Evolutionary conservation across 768 basidiomycete genomes (phyloP).

Genomic region (Panellus pusillus): DNA sequence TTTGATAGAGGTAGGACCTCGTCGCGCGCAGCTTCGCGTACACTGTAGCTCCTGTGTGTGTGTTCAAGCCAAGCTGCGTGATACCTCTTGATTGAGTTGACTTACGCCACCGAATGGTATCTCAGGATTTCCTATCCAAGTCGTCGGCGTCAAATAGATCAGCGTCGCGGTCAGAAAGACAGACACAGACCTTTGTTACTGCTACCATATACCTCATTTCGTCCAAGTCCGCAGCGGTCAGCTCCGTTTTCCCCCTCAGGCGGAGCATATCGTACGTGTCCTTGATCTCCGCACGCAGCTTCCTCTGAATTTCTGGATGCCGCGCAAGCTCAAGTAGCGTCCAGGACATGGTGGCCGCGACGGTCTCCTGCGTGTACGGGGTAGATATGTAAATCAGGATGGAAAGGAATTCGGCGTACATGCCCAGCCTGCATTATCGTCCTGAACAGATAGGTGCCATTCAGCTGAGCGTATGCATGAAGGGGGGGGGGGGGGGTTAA

Average conservation of each 20-base stretch:
- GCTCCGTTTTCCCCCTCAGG: slow-evolving; percentile 39
- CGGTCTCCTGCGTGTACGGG: slow-evolving; percentile 49
- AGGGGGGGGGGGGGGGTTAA: not conserved
- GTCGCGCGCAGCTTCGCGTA: slow-evolving; percentile 51
- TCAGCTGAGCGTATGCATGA: not conserved
- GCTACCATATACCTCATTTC: slow-evolving; percentile 50
- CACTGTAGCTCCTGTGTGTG: slow-evolving; percentile 33
- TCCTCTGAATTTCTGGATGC: slow-evolving; percentile 56
- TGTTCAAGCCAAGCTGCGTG: not conserved
- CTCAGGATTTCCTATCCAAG: slow-evolving; percentile 47
- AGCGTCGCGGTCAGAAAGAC: not conserved
- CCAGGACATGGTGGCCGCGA: slow-evolving; percentile 60
- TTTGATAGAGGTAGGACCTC: slow-evolving; percentile 59
- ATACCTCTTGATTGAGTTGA: not conserved
- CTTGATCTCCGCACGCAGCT: slow-evolving; percentile 61
- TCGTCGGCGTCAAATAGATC: not conserved
- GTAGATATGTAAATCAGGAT: slow-evolving; percentile 26
- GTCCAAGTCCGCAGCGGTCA: slow-evolving; percentile 48
- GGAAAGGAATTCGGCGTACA: not conserved
- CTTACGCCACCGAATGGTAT: slow-evolving; percentile 50
- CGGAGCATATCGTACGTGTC: slow-evolving; percentile 34
- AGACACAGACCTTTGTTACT: slow-evolving; percentile 42
- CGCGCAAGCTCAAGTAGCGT: slow-evolving; percentile 61
- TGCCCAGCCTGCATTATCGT: slow-evolving; percentile 14
- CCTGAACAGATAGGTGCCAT: not conserved